Conservation (phyloP, 495 filamentous ascomycete genomes). For the Xylaria scruposa region DNA sequence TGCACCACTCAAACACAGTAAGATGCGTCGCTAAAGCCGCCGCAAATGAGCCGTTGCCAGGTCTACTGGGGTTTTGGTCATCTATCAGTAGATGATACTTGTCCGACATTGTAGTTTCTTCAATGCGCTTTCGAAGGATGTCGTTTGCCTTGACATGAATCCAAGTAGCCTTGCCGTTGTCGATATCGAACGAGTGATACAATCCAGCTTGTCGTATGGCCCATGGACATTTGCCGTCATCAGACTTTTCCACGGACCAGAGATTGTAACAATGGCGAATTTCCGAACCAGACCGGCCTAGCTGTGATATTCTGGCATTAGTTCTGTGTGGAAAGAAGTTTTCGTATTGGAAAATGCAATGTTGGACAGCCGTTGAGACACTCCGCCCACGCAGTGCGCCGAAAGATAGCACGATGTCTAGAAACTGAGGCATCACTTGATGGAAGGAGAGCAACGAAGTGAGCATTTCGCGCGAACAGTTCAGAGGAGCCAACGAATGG, state of each 20-base stretch:
- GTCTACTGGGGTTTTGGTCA: too few relatives aligned
- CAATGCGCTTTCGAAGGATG: slow-evolving; percentile 43
- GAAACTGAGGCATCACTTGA: slow-evolving; percentile 50
- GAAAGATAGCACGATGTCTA: slow-evolving; percentile 53
- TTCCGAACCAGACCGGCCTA: slow-evolving; percentile 47
- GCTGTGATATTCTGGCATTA: too few relatives aligned
- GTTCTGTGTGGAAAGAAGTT: too few relatives aligned
- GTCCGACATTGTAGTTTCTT: slow-evolving; percentile 27
- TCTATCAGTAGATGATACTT: too few relatives aligned
- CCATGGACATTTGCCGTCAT: slow-evolving; percentile 41
- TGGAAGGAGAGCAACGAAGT: slow-evolving; percentile 43
- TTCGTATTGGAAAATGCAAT: slow-evolving; percentile 23
- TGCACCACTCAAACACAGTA: slow-evolving; percentile 51
- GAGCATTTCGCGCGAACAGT: slow-evolving; percentile 41
- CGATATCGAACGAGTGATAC: slow-evolving; percentile 52
- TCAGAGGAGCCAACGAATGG: slow-evolving; percentile 41
- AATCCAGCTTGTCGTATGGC: slow-evolving; percentile 49
- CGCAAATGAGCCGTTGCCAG: not conserved
- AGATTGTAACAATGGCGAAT: slow-evolving; percentile 50
- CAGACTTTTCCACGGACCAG: slow-evolving; percentile 48
- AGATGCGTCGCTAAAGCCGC: slow-evolving; percentile 45
- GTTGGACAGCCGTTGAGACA: slow-evolving; percentile 38
- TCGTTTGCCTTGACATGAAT: slow-evolving; percentile 51
- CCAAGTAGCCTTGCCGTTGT: slow-evolving; percentile 47
- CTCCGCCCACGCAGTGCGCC: slow-evolving; percentile 35